phyloP scores from a whole-genome alignment of 257 asterid genomes.

The Solanum pimpinellifolium region DNA sequence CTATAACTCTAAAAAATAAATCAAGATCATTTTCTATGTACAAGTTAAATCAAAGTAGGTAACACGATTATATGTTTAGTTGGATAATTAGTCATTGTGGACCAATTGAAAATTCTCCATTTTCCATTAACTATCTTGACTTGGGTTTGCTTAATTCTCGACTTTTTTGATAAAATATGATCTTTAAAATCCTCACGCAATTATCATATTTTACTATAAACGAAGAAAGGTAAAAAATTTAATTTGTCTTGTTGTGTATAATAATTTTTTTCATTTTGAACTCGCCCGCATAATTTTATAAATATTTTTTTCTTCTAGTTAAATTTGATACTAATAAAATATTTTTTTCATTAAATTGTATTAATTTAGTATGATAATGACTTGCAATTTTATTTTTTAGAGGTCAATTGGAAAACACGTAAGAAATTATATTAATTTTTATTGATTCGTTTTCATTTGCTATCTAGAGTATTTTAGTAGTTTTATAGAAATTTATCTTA shows the following conservation, averaged over 20 bases:
- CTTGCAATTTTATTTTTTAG: not conserved
- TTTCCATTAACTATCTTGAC: not conserved
- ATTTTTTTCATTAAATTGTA: too few relatives aligned
- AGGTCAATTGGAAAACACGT: not conserved
- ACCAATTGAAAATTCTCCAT: not conserved
- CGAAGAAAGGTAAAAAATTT: not conserved
- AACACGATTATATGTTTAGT: not conserved
- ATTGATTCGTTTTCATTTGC: too few relatives aligned
- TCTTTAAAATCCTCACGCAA: not conserved
- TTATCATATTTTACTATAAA: not conserved
- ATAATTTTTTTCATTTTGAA: too few relatives aligned
- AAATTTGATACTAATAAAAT: too few relatives aligned
- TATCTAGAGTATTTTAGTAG: not conserved
- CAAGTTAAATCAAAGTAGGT: not conserved
- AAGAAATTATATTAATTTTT: too few relatives aligned
- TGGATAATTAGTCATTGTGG: not conserved
- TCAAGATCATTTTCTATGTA: not conserved
- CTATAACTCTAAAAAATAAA: too few relatives aligned
- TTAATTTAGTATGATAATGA: not conserved
- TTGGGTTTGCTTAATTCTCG: not conserved
- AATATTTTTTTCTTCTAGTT: not conserved
- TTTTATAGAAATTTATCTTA: too few relatives aligned
- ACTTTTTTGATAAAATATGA: not conserved
- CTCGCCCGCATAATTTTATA: accelerated
- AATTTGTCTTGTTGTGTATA: too few relatives aligned